Percentiles rank a stretch among this genome's conserved stretches.
Evolutionary conservation across 169 alveolate species (phyloP).

Genomic region (Eimeria mitis): DNA sequence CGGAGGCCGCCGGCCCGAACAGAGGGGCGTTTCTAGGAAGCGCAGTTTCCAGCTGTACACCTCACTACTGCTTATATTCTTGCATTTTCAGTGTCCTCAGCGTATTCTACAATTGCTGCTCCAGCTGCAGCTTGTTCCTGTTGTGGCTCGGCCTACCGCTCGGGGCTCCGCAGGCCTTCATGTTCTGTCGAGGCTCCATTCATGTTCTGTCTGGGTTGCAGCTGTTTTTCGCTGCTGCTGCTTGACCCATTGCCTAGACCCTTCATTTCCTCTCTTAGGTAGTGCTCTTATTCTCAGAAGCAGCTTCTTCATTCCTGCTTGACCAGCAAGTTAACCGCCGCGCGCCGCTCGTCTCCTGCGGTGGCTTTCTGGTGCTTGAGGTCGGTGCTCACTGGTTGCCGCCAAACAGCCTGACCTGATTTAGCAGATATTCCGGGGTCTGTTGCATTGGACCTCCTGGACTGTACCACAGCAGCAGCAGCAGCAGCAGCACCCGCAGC

Average conservation of each 20-base stretch:
- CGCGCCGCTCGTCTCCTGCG: not conserved
- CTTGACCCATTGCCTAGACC: not conserved
- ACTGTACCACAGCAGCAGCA: slow-evolving; percentile 1
- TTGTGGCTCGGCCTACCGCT: slow-evolving; percentile 28
- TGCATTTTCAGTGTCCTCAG: slow-evolving; percentile 38
- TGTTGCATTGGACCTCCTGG: not conserved
- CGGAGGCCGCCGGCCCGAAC: slow-evolving; percentile 55
- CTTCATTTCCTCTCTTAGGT: not conserved
- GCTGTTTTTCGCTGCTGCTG: slow-evolving; percentile 14
- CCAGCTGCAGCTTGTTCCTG: not conserved
- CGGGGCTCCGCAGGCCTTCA: not conserved
- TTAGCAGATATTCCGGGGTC: not conserved
- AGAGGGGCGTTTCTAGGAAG: slow-evolving; percentile 49
- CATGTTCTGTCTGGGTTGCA: slow-evolving; percentile 27
- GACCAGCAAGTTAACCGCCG: not conserved
- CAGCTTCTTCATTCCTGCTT: slow-evolving; percentile 18
- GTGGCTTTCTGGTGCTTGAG: slow-evolving; percentile 2
- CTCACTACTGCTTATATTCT: not conserved
- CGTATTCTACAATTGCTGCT: not conserved
- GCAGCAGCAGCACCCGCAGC: slow-evolving; percentile 11
- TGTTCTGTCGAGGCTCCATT: slow-evolving; percentile 33
- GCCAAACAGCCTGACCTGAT: not conserved
- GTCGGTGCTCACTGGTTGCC: not conserved
- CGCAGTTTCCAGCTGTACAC: slow-evolving; percentile 43
- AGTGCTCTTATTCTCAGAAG: slow-evolving; percentile 1